Base-by-base conservation (phyloP, 129 eudicot species). In the Pseudognaphalium luteoalbum region DNA sequence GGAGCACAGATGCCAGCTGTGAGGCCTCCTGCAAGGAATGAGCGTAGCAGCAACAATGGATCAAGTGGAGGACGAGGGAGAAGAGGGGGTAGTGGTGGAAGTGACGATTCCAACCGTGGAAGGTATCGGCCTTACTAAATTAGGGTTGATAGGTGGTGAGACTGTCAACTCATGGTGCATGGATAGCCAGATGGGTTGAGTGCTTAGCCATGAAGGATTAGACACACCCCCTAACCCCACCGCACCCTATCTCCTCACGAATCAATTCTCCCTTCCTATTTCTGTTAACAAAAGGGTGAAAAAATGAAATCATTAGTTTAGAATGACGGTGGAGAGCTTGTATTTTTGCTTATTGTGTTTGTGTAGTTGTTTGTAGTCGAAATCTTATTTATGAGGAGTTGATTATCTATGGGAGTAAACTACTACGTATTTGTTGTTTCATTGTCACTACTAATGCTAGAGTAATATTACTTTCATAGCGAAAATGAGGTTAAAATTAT, bases 81-180 rank as follows among this genome's bases (percentile, higher is more conserved):
- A 21, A 89, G 91, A 66, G 88, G 89, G 66, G 28, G 72, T 7
- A 70, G 89, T 66, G 84, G 87, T 42, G 62, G 90, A 8, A 67
- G 83, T 70, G 96, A 86, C 50, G 94, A 86, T 50, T 39, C 58
- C 22, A 72, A 70, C 35, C 93, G 96, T 66, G 83, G 81, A 73
- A 88, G 97, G 60, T 89, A 89, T 79, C 83, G 97, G 39, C 97
- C 97, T 2, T 92, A 92, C 62, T 92, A 85, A 75, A 52, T 60
- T 6, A 30, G 57, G 66, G 75, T 12, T 14, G 3, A 61, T 57
- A 16, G 52, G 64, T 39, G 79, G 68, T 65, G 81, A 63, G 81
- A 37, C 32, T 74, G 66, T 34, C 76, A 47, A 71, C 54, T 73
- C 32, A 50, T 59, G 30, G 68, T 64, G n/a, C 56, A 22, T 76